These are phyloP conservation scores for Gonapodya prolifera DNA, from an alignment of 192 early-diverging fungal species.

Conservation along the genomic window DNA sequence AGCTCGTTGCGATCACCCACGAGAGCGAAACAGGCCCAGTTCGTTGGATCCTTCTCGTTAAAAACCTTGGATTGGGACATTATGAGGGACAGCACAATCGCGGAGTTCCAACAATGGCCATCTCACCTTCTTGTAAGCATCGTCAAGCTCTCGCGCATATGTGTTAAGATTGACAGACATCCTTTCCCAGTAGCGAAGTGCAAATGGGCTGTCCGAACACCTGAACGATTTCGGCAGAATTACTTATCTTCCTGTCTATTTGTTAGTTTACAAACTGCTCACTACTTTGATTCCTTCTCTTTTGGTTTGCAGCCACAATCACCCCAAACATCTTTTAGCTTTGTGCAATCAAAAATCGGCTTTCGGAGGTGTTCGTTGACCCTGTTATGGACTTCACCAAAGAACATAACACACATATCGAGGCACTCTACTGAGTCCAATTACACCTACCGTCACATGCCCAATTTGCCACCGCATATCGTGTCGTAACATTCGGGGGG, in stretches of 20 bases:
- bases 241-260: not conserved
- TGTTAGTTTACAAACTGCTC: not conserved
- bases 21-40: conserved; percentile 17
- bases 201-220: too few species aligned
- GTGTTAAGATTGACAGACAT: conserved; percentile 14
- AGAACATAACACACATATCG: not conserved
- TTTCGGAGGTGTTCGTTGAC: not conserved
- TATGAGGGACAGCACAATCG: not conserved
- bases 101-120: not conserved
- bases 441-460: not conserved
- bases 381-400: not conserved
- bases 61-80: not conserved
- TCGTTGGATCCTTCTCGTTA: not conserved
- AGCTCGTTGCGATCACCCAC: conserved; percentile 17
- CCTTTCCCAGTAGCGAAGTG: too few species aligned
- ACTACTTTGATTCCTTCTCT: not conserved
- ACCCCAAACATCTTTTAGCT: not conserved
- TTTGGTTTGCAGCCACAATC: not conserved
- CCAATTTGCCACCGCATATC: not conserved
- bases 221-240: too few species aligned
- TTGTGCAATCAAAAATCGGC: not conserved
- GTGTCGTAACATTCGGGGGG: not conserved
- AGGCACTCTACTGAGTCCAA: not conserved
- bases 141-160: conserved; percentile 9
- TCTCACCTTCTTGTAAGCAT: conserved; percentile 6